These are phyloP conservation scores for Tarenaya hassleriana DNA, from an alignment of 345 rosid genomes.

Conservation along the genomic window DNA sequence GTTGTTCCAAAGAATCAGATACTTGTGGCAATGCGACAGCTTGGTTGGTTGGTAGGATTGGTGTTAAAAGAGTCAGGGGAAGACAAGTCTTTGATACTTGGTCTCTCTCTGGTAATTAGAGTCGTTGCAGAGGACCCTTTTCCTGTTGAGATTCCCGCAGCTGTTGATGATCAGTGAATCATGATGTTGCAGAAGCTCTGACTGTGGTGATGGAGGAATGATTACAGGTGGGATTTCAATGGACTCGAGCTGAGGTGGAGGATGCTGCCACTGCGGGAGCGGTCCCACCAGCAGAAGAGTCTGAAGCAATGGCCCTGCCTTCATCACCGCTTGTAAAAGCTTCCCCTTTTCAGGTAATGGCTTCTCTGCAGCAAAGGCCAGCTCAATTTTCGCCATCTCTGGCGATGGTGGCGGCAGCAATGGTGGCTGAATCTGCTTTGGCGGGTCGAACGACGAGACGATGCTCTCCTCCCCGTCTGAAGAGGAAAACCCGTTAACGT, in stretches of 20 bases:
- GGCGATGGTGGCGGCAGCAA: too few relatives aligned
- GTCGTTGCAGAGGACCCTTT: slow-evolving; percentile 54
- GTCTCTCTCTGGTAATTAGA: slow-evolving; percentile 37
- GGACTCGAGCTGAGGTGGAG: slow-evolving; percentile 84
- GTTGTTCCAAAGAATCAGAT: background rate
- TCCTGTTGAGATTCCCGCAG: slow-evolving; percentile 51
- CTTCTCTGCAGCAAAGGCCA: slow-evolving; percentile 28
- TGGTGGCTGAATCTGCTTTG: slow-evolving; percentile 14
- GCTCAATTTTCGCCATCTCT: too few relatives aligned
- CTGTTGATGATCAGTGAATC: slow-evolving; percentile 18
- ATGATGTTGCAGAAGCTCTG: slow-evolving; percentile 25
- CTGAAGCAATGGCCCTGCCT: slow-evolving; percentile 84
- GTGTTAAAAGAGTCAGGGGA: slow-evolving; percentile 39
- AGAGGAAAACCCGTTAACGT: slow-evolving; percentile 57
- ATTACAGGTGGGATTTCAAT: slow-evolving; percentile 89
- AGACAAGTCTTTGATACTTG: slow-evolving; percentile 54
- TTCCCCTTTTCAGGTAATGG: slow-evolving; percentile 84
- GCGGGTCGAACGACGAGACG: slow-evolving; percentile 69
- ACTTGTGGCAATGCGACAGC: slow-evolving; percentile 1
- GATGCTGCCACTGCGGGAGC: slow-evolving; percentile 96
- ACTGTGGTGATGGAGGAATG: slow-evolving; percentile 47
- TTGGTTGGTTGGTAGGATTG: slow-evolving; percentile 7
- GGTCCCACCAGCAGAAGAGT: slow-evolving; percentile 93
- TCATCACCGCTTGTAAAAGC: slow-evolving; percentile 94
- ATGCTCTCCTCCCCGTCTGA: slow-evolving; percentile 95